phyloP scores from a whole-genome alignment of 2,329 filamentous ascomycete species.

The Stenocarpella maydis region DNA sequence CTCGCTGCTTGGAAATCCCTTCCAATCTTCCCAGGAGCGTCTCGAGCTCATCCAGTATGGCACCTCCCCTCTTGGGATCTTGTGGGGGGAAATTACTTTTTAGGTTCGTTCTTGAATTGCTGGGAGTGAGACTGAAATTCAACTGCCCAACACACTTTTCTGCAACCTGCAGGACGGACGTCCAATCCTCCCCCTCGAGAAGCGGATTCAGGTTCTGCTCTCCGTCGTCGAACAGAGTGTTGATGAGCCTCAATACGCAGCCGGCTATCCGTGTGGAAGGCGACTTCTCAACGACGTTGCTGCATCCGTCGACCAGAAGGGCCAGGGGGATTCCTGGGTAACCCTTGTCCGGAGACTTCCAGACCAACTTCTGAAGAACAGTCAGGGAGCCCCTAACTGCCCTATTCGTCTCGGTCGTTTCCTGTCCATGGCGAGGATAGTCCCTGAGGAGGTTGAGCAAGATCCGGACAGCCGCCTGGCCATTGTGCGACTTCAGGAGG shows the following conservation, averaged over 20 bases:
- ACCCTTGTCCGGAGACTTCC: slow-evolving; percentile 65
- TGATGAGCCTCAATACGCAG: slow-evolving; percentile 59
- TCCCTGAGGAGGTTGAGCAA: slow-evolving; percentile 69
- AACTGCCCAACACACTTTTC: slow-evolving; percentile 54
- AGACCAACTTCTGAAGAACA: slow-evolving; percentile 69
- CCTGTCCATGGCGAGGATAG: slow-evolving; percentile 53
- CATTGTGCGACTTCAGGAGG: slow-evolving; percentile 77
- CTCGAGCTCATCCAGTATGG: slow-evolving; percentile 53
- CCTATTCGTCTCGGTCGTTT: slow-evolving; percentile 60
- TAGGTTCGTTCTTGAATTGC: slow-evolving; percentile 20
- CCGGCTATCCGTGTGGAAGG: slow-evolving; percentile 54
- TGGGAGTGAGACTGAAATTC: slow-evolving; percentile 4
- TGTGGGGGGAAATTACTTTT: slow-evolving; percentile 39
- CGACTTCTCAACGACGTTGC: slow-evolving; percentile 56
- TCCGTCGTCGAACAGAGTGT: slow-evolving; percentile 62
- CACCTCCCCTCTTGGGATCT: slow-evolving; percentile 45
- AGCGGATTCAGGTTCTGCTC: slow-evolving; percentile 62
- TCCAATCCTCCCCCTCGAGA: slow-evolving; percentile 73
- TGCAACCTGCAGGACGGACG: slow-evolving; percentile 66
- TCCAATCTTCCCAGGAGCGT: slow-evolving; percentile 60
- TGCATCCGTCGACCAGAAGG: slow-evolving; percentile 65
- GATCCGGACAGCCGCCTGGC: slow-evolving; percentile 72
- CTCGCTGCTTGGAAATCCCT: slow-evolving; percentile 53
- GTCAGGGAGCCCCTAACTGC: slow-evolving; percentile 70
- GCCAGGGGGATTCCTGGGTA: slow-evolving; percentile 68